Conservation (phyloP, 2,329 filamentous ascomycete species). For the Coniochaeta sp. region DNA sequence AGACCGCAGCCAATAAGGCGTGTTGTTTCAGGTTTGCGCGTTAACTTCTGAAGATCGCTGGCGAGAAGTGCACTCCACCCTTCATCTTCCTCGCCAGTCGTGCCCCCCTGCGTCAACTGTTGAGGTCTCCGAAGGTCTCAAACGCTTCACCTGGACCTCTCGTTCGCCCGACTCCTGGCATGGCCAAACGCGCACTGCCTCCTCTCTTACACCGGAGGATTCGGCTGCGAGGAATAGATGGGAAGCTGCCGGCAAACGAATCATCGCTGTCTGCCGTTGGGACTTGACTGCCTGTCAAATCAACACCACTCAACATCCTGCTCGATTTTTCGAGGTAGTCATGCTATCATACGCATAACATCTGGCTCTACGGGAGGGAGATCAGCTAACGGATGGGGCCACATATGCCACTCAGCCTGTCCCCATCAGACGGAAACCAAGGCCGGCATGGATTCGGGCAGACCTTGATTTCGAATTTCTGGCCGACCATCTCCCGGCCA, state of each 20-base stretch:
- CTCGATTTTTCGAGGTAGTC: not conserved
- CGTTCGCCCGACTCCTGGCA: slow-evolving; percentile 8
- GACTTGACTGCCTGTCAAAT: not conserved
- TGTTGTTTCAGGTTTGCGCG: slow-evolving; percentile 3
- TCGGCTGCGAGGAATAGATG: not conserved
- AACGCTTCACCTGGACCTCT: slow-evolving; percentile 17
- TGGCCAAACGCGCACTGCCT: slow-evolving; percentile 14
- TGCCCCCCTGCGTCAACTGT: not conserved
- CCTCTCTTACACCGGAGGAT: not conserved
- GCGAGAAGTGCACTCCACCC: not conserved
- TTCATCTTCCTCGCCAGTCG: slow-evolving; percentile 3
- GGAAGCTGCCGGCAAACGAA: not conserved
- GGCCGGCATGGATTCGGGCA: not conserved
- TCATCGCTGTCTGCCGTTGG: not conserved
- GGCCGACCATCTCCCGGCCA: slow-evolving; percentile 1
- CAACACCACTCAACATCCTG: not conserved
- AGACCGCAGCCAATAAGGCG: not conserved
- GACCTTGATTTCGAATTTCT: no score
- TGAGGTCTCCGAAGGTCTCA: not conserved
- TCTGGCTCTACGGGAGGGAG: not conserved
- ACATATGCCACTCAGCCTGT: not conserved
- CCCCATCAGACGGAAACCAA: not conserved
- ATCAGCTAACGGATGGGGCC: not conserved
- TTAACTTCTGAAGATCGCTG: not conserved
- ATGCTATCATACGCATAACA: not conserved